Evolutionary conservation across 2,329 filamentous ascomycete species (phyloP), one percentile per base, ranked within the genome.

Genomic region (Colletotrichum viniferum): DNA sequence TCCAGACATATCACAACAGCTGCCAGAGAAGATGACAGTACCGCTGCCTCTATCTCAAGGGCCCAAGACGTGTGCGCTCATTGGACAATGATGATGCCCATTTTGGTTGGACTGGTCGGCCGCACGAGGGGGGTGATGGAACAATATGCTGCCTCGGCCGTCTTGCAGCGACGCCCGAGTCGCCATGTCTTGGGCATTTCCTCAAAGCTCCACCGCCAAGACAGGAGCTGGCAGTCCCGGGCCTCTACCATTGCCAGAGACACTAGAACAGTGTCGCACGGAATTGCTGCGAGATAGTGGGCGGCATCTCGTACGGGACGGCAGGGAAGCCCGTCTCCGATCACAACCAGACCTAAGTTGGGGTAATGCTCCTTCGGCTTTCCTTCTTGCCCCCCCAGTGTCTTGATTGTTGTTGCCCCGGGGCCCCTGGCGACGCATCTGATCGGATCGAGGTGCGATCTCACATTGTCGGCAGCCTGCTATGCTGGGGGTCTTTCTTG

Each of bases 111-210:
- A 26, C 62, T 38, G 36, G 24, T 64, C 6, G 58, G 58, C 30
- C 4, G 58, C 30, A 55, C 12, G 3, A 32, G 64, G 13, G 21
- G 28, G 28, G 3, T 66, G 64, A 30, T 21, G 43, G 48, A 28
- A 56, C 18, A 36, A n/a, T 34, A 55, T 34, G 38, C 16, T 38
- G 65, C 24, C 52, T 56, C 68, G 48, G 67, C 52, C 36, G 65
- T 26, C 56, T 62, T 32, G 58, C 58, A 55, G 56, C n/a, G 16
- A 71, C 61, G 69, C 24, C 63, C 69, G 30, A 38, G 36, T 69
- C 66, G n/a, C 63, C 62, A 66, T 43, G 72, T 74, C 72, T 72
- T 32, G 55, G 60, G 56, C 62, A 52, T 60, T 66, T 43, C 55
- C 28, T 30, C 56, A 34, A 48, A 61, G 34, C 26, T 62, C 61